These are phyloP conservation scores for Diplodia intermedia DNA, from an alignment of 2,329 filamentous ascomycete genomes.

Conservation along the genomic window DNA sequence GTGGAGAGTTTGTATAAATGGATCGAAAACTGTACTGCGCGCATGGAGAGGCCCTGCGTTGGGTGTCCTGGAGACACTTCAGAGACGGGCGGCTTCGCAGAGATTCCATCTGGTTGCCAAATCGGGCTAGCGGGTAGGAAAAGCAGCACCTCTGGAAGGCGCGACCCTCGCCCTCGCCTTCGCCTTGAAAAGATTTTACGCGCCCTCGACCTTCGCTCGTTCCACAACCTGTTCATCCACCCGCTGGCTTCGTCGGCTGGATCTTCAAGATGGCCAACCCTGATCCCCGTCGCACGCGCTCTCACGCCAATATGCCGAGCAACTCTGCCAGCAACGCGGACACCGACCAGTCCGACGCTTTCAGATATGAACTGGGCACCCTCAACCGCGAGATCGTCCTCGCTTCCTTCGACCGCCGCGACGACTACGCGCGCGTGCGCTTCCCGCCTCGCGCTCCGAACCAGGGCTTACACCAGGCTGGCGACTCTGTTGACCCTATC, in stretches of 20 bases:
- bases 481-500: not conserved
- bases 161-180: not conserved
- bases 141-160: conserved; percentile 1
- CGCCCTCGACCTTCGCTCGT: not conserved
- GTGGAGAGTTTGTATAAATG: not conserved
- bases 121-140: not conserved
- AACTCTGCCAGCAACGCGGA: not conserved
- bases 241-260: not conserved
- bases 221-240: not conserved
- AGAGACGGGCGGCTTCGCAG: not conserved
- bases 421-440: conserved; percentile 1
- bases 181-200: not conserved
- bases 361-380: conserved; percentile 17
- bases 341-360: conserved; percentile 17
- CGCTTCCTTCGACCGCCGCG: conserved; percentile 10
- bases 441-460: not conserved
- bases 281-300: not conserved
- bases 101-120: not conserved
- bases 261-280: not conserved
- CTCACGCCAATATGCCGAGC: not conserved
- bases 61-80: not conserved
- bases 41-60: not conserved
- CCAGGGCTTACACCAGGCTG: not conserved
- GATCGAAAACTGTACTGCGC: not conserved
- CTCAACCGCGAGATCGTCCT: conserved; percentile 22